These are phyloP conservation scores for Pyrus hybrid DNA, from an alignment of 331 rosid species.

Conservation along the genomic window DNA sequence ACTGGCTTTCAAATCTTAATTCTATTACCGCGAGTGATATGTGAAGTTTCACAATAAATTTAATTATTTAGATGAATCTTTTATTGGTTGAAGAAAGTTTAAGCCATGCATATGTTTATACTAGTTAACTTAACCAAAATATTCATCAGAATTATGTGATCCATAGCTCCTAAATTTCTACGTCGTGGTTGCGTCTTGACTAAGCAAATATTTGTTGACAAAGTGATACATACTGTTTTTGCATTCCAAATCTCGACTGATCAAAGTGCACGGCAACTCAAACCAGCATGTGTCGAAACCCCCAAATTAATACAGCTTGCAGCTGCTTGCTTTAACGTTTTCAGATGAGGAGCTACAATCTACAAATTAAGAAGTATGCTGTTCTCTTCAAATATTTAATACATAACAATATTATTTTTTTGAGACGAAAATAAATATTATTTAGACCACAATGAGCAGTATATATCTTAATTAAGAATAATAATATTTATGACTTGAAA, in stretches of 20 bases:
- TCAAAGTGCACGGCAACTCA: background rate
- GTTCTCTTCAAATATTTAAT: background rate
- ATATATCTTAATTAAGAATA: background rate
- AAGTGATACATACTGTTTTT: background rate
- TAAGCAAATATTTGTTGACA: background rate
- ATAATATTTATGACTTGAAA: background rate
- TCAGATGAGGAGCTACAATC: background rate
- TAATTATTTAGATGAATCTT: background rate
- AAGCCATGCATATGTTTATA: background rate
- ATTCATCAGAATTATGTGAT: background rate
- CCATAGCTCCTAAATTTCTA: background rate
- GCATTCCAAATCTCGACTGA: background rate
- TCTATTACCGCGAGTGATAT: too few species aligned
- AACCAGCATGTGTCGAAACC: background rate
- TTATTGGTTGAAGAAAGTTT: background rate
- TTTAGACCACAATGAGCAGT: too few species aligned
- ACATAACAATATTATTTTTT: too few species aligned
- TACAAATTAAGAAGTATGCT: background rate
- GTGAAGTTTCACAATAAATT: too few species aligned
- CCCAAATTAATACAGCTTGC: background rate
- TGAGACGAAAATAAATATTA: too few species aligned
- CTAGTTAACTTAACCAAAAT: background rate
- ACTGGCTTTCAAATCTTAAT: background rate
- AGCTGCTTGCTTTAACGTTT: background rate
- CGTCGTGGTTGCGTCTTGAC: background rate